phyloP scores from a whole-genome alignment of 2,329 filamentous ascomycete species.

The Zalaria obscura region DNA sequence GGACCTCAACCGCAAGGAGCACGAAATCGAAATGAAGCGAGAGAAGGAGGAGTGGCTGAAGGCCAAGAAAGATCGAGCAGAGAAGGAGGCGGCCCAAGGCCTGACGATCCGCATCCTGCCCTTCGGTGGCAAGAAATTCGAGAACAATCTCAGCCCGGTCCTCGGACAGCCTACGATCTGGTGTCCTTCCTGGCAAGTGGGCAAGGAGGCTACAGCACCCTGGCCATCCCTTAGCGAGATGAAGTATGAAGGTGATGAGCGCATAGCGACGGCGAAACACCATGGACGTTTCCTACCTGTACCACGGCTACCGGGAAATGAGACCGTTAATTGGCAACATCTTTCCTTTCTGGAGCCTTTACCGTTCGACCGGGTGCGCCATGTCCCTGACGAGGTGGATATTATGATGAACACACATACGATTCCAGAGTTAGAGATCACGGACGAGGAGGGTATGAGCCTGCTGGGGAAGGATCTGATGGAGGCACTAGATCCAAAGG shows the following conservation, averaged over 20 bases:
- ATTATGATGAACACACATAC: too few species aligned
- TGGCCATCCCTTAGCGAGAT: slow-evolving; percentile 28
- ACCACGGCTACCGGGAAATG: slow-evolving; percentile 25
- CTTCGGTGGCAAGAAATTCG: slow-evolving; percentile 8
- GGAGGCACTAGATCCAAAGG: slow-evolving; percentile 9
- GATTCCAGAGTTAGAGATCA: too few species aligned
- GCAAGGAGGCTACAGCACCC: slow-evolving; percentile 15
- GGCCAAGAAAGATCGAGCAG: too few species aligned
- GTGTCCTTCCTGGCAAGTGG: not conserved
- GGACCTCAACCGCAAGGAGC: slow-evolving; percentile 12
- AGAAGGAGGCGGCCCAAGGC: not conserved
- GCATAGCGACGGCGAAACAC: slow-evolving; percentile 27
- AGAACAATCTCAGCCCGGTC: not conserved
- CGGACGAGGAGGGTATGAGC: slow-evolving; percentile 9
- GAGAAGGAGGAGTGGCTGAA: slow-evolving; percentile 7
- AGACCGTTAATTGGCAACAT: slow-evolving; percentile 28
- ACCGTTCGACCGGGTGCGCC: slow-evolving; percentile 16
- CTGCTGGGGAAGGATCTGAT: slow-evolving; percentile 12
- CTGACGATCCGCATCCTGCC: slow-evolving; percentile 2
- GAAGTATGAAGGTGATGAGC: slow-evolving; percentile 33
- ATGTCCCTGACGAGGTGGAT: slow-evolving; percentile 5
- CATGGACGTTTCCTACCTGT: slow-evolving; percentile 28
- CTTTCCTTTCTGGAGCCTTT: slow-evolving; percentile 22
- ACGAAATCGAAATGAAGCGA: slow-evolving; percentile 8
- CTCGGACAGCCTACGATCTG: slow-evolving; percentile 1